Evolutionary conservation across 306 rosid species (phyloP), one percentile per base, ranked within the genome.

Genomic region (Cercis canadensis): DNA sequence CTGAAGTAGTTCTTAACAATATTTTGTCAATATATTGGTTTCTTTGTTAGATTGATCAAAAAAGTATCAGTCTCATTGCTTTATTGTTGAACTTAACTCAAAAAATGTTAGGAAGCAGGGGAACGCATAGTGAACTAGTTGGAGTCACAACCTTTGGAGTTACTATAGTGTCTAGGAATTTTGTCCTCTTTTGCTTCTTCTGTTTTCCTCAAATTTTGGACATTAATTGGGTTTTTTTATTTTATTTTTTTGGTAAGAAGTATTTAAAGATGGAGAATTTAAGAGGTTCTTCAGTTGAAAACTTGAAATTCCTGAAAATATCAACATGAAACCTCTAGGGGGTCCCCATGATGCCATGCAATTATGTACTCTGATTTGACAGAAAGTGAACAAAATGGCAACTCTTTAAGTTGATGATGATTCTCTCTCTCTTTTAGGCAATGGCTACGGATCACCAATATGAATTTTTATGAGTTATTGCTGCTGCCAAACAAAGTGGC

Each of bases 231-330:
- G 1, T 24, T 24, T 24, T 24, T 24, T 24, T 3, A 1, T 24
- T 24, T 9, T n/a, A 11, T 39, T 52, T 37, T 53, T 52, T 53
- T 46, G 65, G 9, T 67, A 62, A 53, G 52, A 62, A 41, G 17
- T 5, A 8, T 4, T 62, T 31, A 18, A 62, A 41, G 18, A 18
- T 12, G 7, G 40, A 18, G 37, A 40, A 11, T 29, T 24, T 1
- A 3, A 24, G 6, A 62, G 18, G 8, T 62, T 34, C 3, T 15
- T 32, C 5, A 11, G 36, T 12, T 11, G 67, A 40, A 46, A 61
- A 9, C 11, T 17, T 60, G 31, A 39, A 41, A 17, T 11, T 61
- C 12, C 0, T 40, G 1, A 34, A 18, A 18, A 11, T 7, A 17
- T 37, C 65, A n/a, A n/a, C n/a, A 9, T 37, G 2, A 12, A 59